phyloP scores from a whole-genome alignment of 2,329 filamentous ascomycete genomes.

The Catunica adiposa region DNA sequence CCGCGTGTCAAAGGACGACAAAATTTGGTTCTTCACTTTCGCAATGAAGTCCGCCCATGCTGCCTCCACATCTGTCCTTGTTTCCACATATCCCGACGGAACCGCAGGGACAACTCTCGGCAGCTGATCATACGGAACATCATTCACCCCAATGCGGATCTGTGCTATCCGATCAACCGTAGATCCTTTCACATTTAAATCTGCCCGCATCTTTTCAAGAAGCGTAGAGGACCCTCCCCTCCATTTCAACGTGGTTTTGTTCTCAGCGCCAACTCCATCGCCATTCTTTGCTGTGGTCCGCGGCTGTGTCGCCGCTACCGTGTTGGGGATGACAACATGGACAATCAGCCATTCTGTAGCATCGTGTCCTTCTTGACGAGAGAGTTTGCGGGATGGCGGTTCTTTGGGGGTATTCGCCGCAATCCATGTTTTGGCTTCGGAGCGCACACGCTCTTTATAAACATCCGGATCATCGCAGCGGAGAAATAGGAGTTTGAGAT shows the following conservation, averaged over 20 bases:
- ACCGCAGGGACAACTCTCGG: conserved; percentile 47
- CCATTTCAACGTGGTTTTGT: conserved; percentile 50
- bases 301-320: conserved; percentile 62
- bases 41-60: conserved; percentile 72
- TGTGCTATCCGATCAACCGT: conserved; percentile 77
- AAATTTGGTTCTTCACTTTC: conserved; percentile 74
- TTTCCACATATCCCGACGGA: conserved; percentile 50
- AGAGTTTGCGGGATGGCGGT: conserved; percentile 26
- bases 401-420: conserved; percentile 48
- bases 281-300: conserved; percentile 38
- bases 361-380: conserved; percentile 78
- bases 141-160: conserved; percentile 59
- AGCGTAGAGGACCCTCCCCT: conserved; percentile 65
- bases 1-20: conserved; percentile 76
- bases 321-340: conserved; percentile 82
- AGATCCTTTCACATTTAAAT: conserved; percentile 56
- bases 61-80: conserved; percentile 58
- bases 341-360: conserved; percentile 91
- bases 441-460: conserved; percentile 67
- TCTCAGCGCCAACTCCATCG: conserved; percentile 45
- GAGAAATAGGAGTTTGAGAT: conserved; percentile 77
- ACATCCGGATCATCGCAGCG: conserved; percentile 90
- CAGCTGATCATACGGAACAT: conserved; percentile 47
- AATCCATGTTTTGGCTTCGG: conserved; percentile 79
- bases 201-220: conserved; percentile 72